Base-by-base conservation (phyloP, 495 filamentous ascomycete species). In the Hyaloscypha finlandica region DNA sequence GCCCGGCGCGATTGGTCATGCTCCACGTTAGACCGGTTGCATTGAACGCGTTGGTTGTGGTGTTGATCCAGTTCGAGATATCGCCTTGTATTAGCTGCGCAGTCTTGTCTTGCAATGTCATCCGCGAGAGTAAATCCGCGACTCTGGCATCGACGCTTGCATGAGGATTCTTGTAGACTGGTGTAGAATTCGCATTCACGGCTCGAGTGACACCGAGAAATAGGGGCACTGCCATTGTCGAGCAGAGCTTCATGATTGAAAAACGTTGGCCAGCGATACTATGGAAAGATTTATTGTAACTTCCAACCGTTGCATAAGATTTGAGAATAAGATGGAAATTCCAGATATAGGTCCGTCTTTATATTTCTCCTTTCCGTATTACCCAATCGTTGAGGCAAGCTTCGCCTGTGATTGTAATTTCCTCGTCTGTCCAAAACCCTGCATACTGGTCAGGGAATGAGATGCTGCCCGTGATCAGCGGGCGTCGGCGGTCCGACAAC, bases 51-150 rank as follows among this genome's bases (percentile, higher is more conserved):
- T 85, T 85, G 20, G 81, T 79, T 0, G 80, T 83, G 8, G 74
- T 77, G 70, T 90, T 81, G 74, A 91, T 81, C 89, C 89, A 92
- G 71, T 91, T 91, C 30, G 81, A 81, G 55, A 92, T 77, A 73
- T 91, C 90, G 75, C 88, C 86, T 72, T 89, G 86, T 52, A 88
- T 81, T 65, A 91, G 79, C 73, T 92, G 89, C 4, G 85, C 79
- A 56, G 85, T 82, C 74, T 92, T 92, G 59, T 92, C 89, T 70
- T 88, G 81, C 51, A 89, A 81, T 0, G 85, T 91, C 89, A 92
- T 91, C 29, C 86, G 80, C 2, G 83, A 81, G 63, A 92, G 68
- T 29, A 92, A 77, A 74, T 91, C 88, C 9, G 80, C 74, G 8
- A 92, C 84, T 52, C 89, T 79, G 59, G 80, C 82, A 55, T 90